Evolutionary conservation across 108 stramenopile species (phyloP).

Genomic region (Chaetoceros muelleri): DNA sequence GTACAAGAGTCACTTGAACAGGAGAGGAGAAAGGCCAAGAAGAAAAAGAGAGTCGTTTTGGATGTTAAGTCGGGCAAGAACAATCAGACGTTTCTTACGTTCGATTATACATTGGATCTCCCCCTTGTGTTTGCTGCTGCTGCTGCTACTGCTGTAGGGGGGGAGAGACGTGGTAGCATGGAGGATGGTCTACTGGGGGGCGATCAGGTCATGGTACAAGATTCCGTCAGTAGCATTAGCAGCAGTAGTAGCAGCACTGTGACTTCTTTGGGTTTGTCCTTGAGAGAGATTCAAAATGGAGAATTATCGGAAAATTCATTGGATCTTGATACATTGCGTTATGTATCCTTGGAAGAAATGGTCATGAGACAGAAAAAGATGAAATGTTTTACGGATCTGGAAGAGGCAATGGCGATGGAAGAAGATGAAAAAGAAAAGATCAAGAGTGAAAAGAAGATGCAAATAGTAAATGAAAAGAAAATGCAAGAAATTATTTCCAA

Average conservation of each 20-base stretch:
- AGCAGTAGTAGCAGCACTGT: neutral
- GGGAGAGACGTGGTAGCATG: neutral
- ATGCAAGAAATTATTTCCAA: constrained; percentile 19
- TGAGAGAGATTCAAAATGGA: constrained; percentile 41
- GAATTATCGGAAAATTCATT: constrained; percentile 35
- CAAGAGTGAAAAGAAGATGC: constrained; percentile 24
- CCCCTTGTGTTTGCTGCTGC: neutral
- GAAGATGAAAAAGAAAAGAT: neutral
- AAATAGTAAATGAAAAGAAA: constrained; percentile 24
- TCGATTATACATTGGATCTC: neutral
- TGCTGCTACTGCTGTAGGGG: neutral
- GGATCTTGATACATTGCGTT: constrained; percentile 48
- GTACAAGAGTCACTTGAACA: neutral
- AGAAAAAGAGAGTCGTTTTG: neutral
- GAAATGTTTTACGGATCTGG: neutral
- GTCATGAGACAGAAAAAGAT: constrained; percentile 8
- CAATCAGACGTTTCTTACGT: neutral
- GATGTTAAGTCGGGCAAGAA: neutral
- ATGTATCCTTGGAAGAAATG: constrained; percentile 29
- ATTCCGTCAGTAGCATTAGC: neutral
- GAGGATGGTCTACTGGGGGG: no score
- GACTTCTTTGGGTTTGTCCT: constrained; percentile 34
- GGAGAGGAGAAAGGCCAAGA: neutral
- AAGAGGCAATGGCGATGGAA: neutral
- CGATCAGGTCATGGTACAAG: no score